These are phyloP conservation scores for Xylaria sp. DNA, from an alignment of 2,329 filamentous ascomycete genomes.

Conservation along the genomic window DNA sequence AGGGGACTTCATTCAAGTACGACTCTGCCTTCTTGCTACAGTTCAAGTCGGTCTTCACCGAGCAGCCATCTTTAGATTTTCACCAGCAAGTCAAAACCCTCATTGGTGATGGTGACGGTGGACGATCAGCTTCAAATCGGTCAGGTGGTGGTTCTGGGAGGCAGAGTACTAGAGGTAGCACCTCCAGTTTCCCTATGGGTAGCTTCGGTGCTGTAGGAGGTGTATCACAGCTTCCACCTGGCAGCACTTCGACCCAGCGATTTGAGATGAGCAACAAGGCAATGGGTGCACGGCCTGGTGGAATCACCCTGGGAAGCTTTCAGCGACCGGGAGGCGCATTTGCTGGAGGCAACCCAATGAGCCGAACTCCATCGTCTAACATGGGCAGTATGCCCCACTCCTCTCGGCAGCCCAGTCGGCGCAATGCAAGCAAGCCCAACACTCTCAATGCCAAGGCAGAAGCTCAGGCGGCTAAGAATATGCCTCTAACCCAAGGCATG, in stretches of 20 bases:
- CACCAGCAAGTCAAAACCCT: slow-evolving; percentile 86
- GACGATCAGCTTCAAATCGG: slow-evolving; percentile 70
- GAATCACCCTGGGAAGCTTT: slow-evolving; percentile 67
- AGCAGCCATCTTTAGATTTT: slow-evolving; percentile 96
- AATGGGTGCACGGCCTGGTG: slow-evolving; percentile 58
- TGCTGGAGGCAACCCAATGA: slow-evolving; percentile 70
- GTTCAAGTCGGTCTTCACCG: slow-evolving; percentile 95
- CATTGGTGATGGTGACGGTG: slow-evolving; percentile 79
- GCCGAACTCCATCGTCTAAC: slow-evolving; percentile 70
- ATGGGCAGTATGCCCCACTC: slow-evolving; percentile 73
- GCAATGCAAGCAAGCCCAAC: slow-evolving; percentile 72
- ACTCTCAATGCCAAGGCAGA: slow-evolving; percentile 66
- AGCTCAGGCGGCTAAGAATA: slow-evolving; percentile 79
- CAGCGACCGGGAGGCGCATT: slow-evolving; percentile 70
- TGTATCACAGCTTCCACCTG: slow-evolving; percentile 66
- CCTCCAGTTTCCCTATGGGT: slow-evolving; percentile 73
- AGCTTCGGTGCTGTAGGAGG: slow-evolving; percentile 65
- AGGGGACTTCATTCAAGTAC: slow-evolving; percentile 89
- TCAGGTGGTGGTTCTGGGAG: slow-evolving; percentile 62
- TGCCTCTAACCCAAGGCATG: slow-evolving; percentile 88
- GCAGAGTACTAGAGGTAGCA: slow-evolving; percentile 63
- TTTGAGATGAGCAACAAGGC: slow-evolving; percentile 70
- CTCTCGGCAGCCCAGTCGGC: slow-evolving; percentile 73
- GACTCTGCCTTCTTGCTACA: slow-evolving; percentile 95
- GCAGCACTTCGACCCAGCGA: slow-evolving; percentile 80